A percentile compares a stretch with the other conserved stretches of the same genome.
These are phyloP conservation scores for Pseudogymnoascus sp. DNA, from an alignment of 2,329 filamentous ascomycete species.

Conservation along the genomic window DNA sequence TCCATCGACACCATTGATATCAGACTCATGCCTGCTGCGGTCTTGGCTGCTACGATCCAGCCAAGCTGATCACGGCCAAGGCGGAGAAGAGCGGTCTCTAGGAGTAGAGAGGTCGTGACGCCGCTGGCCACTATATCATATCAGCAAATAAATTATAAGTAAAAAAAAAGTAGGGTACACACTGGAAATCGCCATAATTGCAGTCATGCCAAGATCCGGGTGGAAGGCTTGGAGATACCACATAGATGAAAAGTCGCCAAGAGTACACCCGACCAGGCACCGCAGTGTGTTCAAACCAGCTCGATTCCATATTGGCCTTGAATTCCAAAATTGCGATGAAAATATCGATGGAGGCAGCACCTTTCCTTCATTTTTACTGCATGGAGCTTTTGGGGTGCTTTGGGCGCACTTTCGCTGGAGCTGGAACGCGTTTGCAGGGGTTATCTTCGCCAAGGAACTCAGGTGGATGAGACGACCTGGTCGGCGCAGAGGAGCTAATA, in stretches of 20 bases:
- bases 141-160: not conserved
- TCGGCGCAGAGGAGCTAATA: not conserved
- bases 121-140: slow-evolving; percentile 40
- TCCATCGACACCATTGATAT: slow-evolving; percentile 55
- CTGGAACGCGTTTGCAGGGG: not conserved
- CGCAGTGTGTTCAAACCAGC: slow-evolving; percentile 46
- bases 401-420: not conserved
- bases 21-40: slow-evolving; percentile 50
- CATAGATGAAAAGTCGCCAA: slow-evolving; percentile 48
- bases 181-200: slow-evolving; percentile 47
- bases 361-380: not conserved
- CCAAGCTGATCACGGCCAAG: slow-evolving; percentile 40
- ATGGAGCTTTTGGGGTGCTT: not conserved
- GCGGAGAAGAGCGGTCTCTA: slow-evolving; percentile 45
- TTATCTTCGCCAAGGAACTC: not conserved
- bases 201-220: slow-evolving; percentile 37
- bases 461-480: not conserved
- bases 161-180: slow-evolving; percentile 14
- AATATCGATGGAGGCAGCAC: not conserved
- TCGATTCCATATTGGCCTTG: slow-evolving; percentile 36
- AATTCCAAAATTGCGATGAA: slow-evolving; percentile 28
- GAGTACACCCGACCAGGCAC: slow-evolving; percentile 46
- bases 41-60: slow-evolving; percentile 40
- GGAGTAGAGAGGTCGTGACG: slow-evolving; percentile 41
- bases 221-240: slow-evolving; percentile 45